Percentiles rank a stretch among this genome's conserved stretches.
These are phyloP conservation scores for Ilex asprella DNA, from an alignment of 257 asterid species.

Conservation along the genomic window DNA sequence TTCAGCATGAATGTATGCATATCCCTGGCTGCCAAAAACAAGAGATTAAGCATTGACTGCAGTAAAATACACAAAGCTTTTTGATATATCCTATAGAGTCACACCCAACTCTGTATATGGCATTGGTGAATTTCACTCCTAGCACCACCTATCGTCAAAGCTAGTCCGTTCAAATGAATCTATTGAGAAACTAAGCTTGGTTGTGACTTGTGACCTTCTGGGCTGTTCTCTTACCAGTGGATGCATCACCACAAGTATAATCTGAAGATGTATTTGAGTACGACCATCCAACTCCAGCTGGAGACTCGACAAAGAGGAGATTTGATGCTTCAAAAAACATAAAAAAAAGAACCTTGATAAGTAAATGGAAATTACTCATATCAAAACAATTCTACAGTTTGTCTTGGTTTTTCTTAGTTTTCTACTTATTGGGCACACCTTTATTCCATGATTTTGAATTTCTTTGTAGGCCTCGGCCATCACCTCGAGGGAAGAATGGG, in stretches of 20 bases:
- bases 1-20: constrained; percentile 65
- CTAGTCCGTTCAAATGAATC: neutral
- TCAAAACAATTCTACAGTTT: too few species aligned
- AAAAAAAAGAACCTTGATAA: constrained; percentile 1
- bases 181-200: neutral
- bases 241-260: constrained; percentile 61
- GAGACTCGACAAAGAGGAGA: constrained; percentile 92
- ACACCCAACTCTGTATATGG: neutral
- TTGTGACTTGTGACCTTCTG: neutral
- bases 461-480: constrained; percentile 68
- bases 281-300: constrained; percentile 99
- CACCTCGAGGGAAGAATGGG: constrained; percentile 84
- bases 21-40: constrained; percentile 63
- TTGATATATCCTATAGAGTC: neutral
- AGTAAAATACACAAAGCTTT: neutral
- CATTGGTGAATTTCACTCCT: neutral
- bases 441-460: constrained; percentile 87
- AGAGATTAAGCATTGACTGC: neutral
- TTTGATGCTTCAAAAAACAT: constrained; percentile 61
- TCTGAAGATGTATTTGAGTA: constrained; percentile 89
- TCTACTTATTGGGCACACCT: constrained; percentile 34
- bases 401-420: too few species aligned
- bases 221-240: constrained; percentile 50
- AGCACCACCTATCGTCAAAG: neutral
- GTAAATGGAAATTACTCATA: neutral